Conservation (phyloP, 139 green algal genomes). For the Chlamydomonas applanata region DNA sequence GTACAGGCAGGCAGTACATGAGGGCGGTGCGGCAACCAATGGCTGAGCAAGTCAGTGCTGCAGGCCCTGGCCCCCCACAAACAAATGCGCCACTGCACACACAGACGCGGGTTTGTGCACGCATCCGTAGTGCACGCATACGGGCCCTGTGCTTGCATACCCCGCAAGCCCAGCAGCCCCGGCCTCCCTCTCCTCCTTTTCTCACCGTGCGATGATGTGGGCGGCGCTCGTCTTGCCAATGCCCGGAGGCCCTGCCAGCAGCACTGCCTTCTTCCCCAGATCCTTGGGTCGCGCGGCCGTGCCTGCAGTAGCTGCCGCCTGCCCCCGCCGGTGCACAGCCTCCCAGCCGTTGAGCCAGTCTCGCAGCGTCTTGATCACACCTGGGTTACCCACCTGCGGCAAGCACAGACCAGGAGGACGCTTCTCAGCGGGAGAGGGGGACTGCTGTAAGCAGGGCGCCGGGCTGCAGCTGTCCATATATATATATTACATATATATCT, state of each 20-base stretch:
- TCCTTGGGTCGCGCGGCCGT: constrained; percentile 35
- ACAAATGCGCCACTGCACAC: no score
- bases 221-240: constrained; percentile 91
- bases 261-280: constrained; percentile 88
- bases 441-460: no score
- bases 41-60: no score
- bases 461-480: no score
- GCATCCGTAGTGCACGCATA: background rate
- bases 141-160: background rate
- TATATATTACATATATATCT: no score
- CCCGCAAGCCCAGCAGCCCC: constrained; percentile 1
- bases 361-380: constrained; percentile 49
- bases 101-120: no score
- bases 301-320: constrained; percentile 14
- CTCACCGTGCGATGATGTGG: constrained; percentile 68
- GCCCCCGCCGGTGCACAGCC: constrained; percentile 60
- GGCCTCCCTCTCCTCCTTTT: no score
- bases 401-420: no score
- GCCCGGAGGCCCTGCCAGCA: constrained; percentile 89
- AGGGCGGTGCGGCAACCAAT: no score
- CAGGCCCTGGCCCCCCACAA: no score
- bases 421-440: no score
- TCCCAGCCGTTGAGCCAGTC: constrained; percentile 82
- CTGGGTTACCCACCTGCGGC: constrained; percentile 76
- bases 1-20: no score